Conservation (phyloP, 805 yeast genomes). For the Soucietia sequanensis region DNA sequence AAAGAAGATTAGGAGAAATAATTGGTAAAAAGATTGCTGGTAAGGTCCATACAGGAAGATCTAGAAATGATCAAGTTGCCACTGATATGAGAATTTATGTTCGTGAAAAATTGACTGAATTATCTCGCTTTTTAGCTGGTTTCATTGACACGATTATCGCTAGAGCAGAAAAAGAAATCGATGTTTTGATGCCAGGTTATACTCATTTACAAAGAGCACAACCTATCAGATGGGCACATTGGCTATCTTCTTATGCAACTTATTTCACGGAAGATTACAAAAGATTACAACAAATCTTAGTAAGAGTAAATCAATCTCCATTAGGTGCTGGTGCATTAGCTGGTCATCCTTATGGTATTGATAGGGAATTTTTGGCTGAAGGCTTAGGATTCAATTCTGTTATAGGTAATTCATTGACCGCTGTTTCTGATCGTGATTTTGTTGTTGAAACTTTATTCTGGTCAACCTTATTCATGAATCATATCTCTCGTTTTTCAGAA, state of each 20-base stretch:
- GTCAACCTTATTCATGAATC: constrained; percentile 94
- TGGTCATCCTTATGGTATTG: constrained; percentile 99
- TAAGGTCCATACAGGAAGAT: constrained; percentile 98
- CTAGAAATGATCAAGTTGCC: constrained; percentile 98
- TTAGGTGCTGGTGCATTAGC: constrained; percentile 98
- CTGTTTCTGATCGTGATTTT: constrained; percentile 96
- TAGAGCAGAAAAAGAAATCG: constrained; percentile 85
- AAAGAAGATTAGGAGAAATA: constrained; percentile 93
- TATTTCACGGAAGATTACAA: constrained; percentile 89
- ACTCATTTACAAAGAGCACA: constrained; percentile 98
- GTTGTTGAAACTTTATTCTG: constrained; percentile 95
- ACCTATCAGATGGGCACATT: constrained; percentile 99
- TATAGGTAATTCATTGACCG: constrained; percentile 95
- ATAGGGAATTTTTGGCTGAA: constrained; percentile 82
- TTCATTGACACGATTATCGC: constrained; percentile 65
- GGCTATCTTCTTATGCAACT: constrained; percentile 93
- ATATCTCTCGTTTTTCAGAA: constrained; percentile 89
- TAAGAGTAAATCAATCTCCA: constrained; percentile 84
- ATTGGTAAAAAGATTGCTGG: constrained; percentile 95
- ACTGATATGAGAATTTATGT: constrained; percentile 98
- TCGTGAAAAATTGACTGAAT: constrained; percentile 68
- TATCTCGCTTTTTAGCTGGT: constrained; percentile 53
- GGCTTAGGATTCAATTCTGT: constrained; percentile 79
- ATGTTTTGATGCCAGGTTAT: constrained; percentile 96
- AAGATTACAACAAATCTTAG: constrained; percentile 76